Evolutionary conservation across 345 rosid species (phyloP), one percentile per base, ranked within the genome.

Genomic region (Rhizophora mangle): DNA sequence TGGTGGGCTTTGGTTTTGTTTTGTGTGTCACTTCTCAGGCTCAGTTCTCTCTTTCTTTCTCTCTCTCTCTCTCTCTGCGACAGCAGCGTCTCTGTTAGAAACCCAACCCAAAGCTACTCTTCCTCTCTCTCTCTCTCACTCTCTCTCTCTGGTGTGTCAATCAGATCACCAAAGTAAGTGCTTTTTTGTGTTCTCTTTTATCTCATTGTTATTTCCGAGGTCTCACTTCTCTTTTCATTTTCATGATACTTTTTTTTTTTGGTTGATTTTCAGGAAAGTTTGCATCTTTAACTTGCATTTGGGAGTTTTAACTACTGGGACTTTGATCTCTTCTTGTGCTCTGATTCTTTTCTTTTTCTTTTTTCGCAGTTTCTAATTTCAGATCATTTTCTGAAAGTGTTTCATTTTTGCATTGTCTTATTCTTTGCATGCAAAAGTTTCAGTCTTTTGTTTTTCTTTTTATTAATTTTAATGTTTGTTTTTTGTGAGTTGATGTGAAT

Each of bases 371-470:
- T 22, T 22, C 51, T 11, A 20, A 63, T 56, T 24, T 10, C 59
- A 10, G 26, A 24, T 56, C 24, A 21, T 24, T 26, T 20, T 56
- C 29, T 19, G 6, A 9, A 56, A 62, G 11, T 62, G 32, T 19
- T 7, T n/a, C 32, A 2, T 21, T 55, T 37, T 15, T 37, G 62
- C 65, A 51, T 59, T 36, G 34, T 22, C 19, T 61, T 52, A 13
- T 58, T 15, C 36, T 39, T 67, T 62, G 39, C 72, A 62, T 73
- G 77, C 72, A 68, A 43, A 21, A 60, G 43, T 37, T 67, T 15
- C 62, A 5, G 3, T 13, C 18, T 43, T 43, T 13, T 43, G 3
- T 32, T 24, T 31, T 31, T 26, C 29, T 39, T 36, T 39, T 47
- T 59, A 36, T 52, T 15, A 27, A 30, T 4, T 56, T 27, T 3